Percentiles rank a stretch among this genome's conserved stretches.
phyloP scores from a whole-genome alignment of 2,329 filamentous ascomycete species.

The Paecilomyces dactylethromorphus region DNA sequence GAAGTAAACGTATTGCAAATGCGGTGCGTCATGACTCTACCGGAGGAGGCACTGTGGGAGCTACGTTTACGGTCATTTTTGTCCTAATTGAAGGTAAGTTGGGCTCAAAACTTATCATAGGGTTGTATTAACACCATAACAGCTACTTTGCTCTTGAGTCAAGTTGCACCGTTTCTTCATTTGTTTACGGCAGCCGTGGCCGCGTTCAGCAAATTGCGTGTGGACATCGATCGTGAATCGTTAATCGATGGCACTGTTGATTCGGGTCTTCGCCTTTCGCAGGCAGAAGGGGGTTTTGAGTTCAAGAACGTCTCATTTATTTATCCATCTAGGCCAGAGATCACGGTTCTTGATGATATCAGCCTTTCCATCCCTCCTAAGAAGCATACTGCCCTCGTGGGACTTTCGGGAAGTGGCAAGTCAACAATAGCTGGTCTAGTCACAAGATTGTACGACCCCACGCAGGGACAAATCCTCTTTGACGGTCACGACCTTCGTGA shows the following conservation, averaged over 20 bases:
- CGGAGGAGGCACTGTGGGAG: constrained; percentile 17
- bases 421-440: constrained; percentile 32
- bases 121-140: not conserved
- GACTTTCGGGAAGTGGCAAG: constrained; percentile 44
- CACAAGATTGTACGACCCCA: constrained; percentile 66
- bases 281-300: constrained; percentile 24
- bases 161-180: not conserved
- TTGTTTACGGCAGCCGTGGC: constrained; percentile 43
- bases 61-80: not conserved
- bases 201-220: constrained; percentile 53
- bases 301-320: constrained; percentile 32
- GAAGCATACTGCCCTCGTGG: constrained; percentile 9
- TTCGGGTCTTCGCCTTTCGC: constrained; percentile 13
- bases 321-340: constrained; percentile 32
- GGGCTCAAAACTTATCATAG: not conserved
- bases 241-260: constrained; percentile 37
- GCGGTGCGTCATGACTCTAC: constrained; percentile 10
- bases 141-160: not conserved
- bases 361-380: constrained; percentile 47
- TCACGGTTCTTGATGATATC: constrained; percentile 11
- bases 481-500: constrained; percentile 69
- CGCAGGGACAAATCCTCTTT: constrained; percentile 64
- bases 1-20: constrained; percentile 49
- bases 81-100: not conserved
- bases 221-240: constrained; percentile 50